Percentiles rank a stretch among this genome's conserved stretches.
Evolutionary conservation across 208 protist genomes (phyloP).

Genomic region (Angomonas deanei): DNA sequence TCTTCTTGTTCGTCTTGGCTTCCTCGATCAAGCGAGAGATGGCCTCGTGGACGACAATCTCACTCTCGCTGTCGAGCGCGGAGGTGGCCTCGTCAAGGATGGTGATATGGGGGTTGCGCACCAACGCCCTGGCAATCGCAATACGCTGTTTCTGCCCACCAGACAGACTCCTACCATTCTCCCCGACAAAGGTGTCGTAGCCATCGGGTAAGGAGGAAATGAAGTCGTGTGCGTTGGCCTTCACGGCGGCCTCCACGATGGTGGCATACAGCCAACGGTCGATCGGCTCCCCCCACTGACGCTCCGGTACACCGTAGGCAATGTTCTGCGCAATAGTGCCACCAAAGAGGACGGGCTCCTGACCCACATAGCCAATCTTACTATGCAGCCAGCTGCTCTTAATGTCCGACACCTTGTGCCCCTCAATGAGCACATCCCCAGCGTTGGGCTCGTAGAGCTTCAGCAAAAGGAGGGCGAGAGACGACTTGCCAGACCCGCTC

Average conservation of each 20-base stretch:
- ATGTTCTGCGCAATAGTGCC: constrained; percentile 89
- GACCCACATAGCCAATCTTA: constrained; percentile 76
- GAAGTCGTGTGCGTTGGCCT: constrained; percentile 89
- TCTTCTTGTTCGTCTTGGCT: constrained; percentile 34
- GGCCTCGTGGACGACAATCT: constrained; percentile 86
- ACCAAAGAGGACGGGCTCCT: constrained; percentile 84
- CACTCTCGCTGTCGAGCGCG: constrained; percentile 86
- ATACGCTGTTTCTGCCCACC: constrained; percentile 94
- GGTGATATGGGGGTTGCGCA: constrained; percentile 80
- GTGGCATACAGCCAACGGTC: constrained; percentile 68
- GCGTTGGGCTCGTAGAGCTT: constrained; percentile 75
- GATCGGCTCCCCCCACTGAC: constrained; percentile 72
- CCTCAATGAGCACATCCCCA: constrained; percentile 62
- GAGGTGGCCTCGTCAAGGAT: constrained; percentile 93
- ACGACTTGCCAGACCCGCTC: constrained; percentile 82
- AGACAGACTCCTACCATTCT: constrained; percentile 80
- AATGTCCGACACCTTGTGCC: constrained; percentile 48
- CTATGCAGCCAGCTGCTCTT: constrained; percentile 68
- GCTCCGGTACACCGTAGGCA: constrained; percentile 61
- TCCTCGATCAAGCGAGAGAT: constrained; percentile 71
- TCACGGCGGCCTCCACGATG: constrained; percentile 53
- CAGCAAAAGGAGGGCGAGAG: constrained; percentile 75
- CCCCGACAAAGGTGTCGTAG: constrained; percentile 89
- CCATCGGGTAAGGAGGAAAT: constrained; percentile 78
- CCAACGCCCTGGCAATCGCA: constrained; percentile 88